Evolutionary conservation across 225 moss, liverwort and hornwort genomes (phyloP), one percentile per base, ranked within the genome.

Genomic region (Physcomitrium patens): DNA sequence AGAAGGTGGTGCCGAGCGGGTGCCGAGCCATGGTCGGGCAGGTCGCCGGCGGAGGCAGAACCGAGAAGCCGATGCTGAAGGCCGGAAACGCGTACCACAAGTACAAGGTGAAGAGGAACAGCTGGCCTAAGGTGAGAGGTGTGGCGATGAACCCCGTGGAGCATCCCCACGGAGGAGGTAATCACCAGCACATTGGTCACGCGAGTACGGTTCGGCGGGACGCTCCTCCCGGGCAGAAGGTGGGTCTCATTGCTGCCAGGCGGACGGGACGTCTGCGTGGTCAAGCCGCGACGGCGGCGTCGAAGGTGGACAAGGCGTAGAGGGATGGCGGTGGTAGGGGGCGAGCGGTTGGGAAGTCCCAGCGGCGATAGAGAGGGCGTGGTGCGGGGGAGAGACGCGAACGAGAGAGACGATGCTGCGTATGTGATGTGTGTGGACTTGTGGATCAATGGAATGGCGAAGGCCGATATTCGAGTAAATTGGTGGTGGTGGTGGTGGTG

Each of bases 111-210:
- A 94, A 94, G 81, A 82, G 91, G 12, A 94, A 94, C 83, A 89
- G 89, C 60, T 91, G 90, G 92, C 92, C 90, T 28, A 93, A 93
- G 93, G 93, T 93, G 31, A 83, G 89, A 67, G 91, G 93, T 80
- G 93, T 93, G 89, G 93, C 93, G 18, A 94, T 94, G 94, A 94
- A 92, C 69, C 94, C 90, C 24, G 94, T 94, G 72, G 94, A 94
- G 82, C 94, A 94, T 87, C 94, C 94, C 31, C 94, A 94, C 73
- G 94, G 94, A 85, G 94, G 94, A 83, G 94, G 91, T 78, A 92
- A 94, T 72, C 94, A 94, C 81, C 90, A 92, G 80, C 94, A 94
- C 63, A 94, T 94, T 17, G 94, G 94, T 63, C 94, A 94, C 62
- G 94, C 94, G 43, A 92, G 92, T 67, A 92, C 94, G 9, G 90